Percentiles rank a stretch among this genome's conserved stretches.
Evolutionary conservation across 2,329 filamentous ascomycete species (phyloP).

Genomic region (Magnaporthiopsis rhizophila): DNA sequence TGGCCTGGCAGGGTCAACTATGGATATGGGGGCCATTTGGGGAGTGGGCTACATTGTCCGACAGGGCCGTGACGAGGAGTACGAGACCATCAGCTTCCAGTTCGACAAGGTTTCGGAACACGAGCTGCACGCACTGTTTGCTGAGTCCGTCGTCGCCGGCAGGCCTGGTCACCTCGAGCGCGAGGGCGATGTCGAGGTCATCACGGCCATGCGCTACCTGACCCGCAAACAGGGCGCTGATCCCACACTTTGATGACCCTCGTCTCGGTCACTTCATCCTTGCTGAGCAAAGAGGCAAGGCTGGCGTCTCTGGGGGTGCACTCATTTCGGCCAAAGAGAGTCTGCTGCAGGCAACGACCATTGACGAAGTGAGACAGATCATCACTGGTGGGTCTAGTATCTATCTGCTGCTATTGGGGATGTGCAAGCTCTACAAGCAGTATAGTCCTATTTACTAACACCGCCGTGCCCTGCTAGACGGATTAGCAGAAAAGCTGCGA

Average conservation of each 20-base stretch:
- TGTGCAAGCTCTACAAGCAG: too few species aligned
- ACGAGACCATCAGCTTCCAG: too few species aligned
- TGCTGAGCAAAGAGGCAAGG: not conserved
- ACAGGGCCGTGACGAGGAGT: too few species aligned
- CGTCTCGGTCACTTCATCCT: slow-evolving; percentile 1
- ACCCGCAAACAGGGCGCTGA: slow-evolving; percentile 1
- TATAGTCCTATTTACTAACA: not conserved
- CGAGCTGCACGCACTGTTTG: too few species aligned
- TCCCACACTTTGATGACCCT: slow-evolving; percentile 2
- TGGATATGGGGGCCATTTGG: too few species aligned
- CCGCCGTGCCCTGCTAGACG: not conserved
- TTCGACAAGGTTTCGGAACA: too few species aligned
- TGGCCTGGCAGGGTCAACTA: too few species aligned
- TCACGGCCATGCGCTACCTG: not conserved
- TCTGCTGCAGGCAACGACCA: not conserved
- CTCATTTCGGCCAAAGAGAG: not conserved
- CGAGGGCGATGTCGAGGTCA: not conserved
- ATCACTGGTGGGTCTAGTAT: not conserved
- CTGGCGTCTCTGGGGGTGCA: not conserved
- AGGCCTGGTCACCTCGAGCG: not conserved
- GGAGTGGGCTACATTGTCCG: too few species aligned
- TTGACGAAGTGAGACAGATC: not conserved
- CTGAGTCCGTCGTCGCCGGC: not conserved
- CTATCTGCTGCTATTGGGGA: too few species aligned
- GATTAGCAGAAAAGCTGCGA: not conserved